These are phyloP conservation scores for Diplodia sapinea DNA, from an alignment of 2,329 filamentous ascomycete genomes.

Conservation along the genomic window DNA sequence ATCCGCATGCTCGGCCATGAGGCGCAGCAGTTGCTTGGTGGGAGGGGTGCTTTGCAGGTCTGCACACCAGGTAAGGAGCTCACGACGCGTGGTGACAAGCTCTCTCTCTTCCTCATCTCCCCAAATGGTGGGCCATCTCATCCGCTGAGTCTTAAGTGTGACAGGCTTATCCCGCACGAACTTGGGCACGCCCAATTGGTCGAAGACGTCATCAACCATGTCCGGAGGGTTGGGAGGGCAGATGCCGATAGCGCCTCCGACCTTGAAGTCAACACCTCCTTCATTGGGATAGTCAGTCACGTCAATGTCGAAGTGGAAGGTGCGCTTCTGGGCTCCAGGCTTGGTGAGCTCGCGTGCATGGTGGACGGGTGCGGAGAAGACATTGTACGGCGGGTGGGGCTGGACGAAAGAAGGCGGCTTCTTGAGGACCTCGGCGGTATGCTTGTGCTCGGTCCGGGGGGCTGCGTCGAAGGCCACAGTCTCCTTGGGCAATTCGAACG, in stretches of 20 bases:
- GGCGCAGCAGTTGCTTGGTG: slow-evolving; percentile 81
- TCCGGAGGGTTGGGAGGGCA: slow-evolving; percentile 82
- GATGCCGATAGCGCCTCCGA: slow-evolving; percentile 93
- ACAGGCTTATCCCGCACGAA: slow-evolving; percentile 85
- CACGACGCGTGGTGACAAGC: slow-evolving; percentile 86
- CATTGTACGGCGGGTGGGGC: slow-evolving; percentile 90
- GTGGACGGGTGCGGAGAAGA: slow-evolving; percentile 87
- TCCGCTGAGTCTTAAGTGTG: slow-evolving; percentile 75
- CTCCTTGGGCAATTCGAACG: slow-evolving; percentile 75
- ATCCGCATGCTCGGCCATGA: slow-evolving; percentile 83
- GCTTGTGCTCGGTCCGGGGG: slow-evolving; percentile 50
- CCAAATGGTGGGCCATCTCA: slow-evolving; percentile 98
- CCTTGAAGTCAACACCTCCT: slow-evolving; percentile 87
- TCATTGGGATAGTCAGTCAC: slow-evolving; percentile 92
- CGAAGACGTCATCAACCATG: slow-evolving; percentile 82
- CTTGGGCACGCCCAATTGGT: slow-evolving; percentile 79
- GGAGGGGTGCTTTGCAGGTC: slow-evolving; percentile 93
- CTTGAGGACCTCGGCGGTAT: slow-evolving; percentile 53
- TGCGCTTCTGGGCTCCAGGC: slow-evolving; percentile 90
- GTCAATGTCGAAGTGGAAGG: slow-evolving; percentile 96
- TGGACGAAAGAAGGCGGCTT: slow-evolving; percentile 90
- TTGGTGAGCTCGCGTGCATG: slow-evolving; percentile 85
- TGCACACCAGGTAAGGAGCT: slow-evolving; percentile 93
- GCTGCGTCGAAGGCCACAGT: slow-evolving; percentile 73
- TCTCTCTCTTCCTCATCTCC: slow-evolving; percentile 85